Conservation (phyloP, 306 rosid genomes). For the Vigna reflexopilosa region DNA sequence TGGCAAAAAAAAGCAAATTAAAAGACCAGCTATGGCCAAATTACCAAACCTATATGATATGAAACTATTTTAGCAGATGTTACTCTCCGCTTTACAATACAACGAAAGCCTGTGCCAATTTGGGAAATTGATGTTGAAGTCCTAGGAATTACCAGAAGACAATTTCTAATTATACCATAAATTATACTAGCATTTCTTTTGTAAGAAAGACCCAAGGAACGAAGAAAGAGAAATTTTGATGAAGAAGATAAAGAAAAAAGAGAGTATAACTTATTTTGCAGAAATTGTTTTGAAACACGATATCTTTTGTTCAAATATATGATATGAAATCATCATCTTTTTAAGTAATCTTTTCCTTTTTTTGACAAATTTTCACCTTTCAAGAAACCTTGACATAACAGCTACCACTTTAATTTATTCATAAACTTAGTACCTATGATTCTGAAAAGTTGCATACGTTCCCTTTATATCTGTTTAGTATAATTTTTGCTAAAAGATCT, state of each 20-base stretch:
- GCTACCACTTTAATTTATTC: constrained; percentile 35
- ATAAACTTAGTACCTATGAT: constrained; percentile 2
- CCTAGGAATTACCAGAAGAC: constrained; percentile 1
- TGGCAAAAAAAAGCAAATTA: constrained; percentile 4
- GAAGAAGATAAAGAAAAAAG: background rate
- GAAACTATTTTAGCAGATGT: background rate
- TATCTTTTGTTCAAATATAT: background rate
- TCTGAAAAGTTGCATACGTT: constrained; percentile 8
- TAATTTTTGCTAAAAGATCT: constrained; percentile 19
- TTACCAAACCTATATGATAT: constrained; percentile 29
- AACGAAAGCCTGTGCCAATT: background rate
- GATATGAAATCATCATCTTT: constrained; percentile 9
- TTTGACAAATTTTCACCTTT: constrained; percentile 7
- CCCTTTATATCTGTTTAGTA: constrained; percentile 7
- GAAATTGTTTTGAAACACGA: background rate
- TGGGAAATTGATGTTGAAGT: constrained; percentile 33
- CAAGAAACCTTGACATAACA: constrained; percentile 42
- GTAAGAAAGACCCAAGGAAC: background rate
- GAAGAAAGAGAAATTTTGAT: background rate
- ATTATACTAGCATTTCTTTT: background rate
- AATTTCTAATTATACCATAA: background rate
- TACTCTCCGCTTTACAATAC: background rate
- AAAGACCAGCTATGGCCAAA: constrained; percentile 4
- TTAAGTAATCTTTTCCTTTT: constrained; percentile 18
- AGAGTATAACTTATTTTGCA: background rate